These are phyloP conservation scores for Neofusicoccum sp. DNA, from an alignment of 2,329 filamentous ascomycete genomes.

Conservation along the genomic window DNA sequence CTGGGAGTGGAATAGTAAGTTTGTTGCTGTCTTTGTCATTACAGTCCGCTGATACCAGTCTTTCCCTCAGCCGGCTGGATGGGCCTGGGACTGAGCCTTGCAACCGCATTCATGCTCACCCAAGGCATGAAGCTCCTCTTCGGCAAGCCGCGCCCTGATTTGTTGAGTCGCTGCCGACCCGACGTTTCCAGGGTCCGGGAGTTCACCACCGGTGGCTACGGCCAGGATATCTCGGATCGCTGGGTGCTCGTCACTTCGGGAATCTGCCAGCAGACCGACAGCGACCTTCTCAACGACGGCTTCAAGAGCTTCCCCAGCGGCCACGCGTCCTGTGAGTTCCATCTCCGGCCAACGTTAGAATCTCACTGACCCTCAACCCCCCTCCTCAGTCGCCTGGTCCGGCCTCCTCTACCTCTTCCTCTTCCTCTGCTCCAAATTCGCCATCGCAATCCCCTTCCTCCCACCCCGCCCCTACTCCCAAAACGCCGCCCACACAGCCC, in stretches of 20 bases:
- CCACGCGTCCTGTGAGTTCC: conserved; percentile 62
- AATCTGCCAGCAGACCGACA: conserved; percentile 71
- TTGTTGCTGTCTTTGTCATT: conserved; percentile 28
- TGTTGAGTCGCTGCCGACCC: conserved; percentile 71
- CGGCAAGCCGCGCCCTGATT: conserved; percentile 63
- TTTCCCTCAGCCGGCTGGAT: conserved; percentile 63
- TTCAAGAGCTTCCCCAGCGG: conserved; percentile 83
- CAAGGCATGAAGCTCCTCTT: conserved; percentile 77
- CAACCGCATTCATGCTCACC: conserved; percentile 74
- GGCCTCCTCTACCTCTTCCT: conserved; percentile 83
- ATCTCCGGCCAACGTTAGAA: not conserved
- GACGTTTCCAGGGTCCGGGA: conserved; percentile 59
- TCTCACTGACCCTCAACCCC: not conserved
- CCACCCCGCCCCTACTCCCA: conserved; percentile 48
- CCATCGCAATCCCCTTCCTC: conserved; percentile 70
- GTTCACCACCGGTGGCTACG: conserved; percentile 64
- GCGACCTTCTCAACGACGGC: conserved; percentile 66
- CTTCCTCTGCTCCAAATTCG: conserved; percentile 81
- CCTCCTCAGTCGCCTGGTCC: conserved; percentile 61
- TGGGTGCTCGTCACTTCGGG: conserved; percentile 70
- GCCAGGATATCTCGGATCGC: conserved; percentile 49
- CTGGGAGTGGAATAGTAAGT: conserved; percentile 72
- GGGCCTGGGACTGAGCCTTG: conserved; percentile 71
- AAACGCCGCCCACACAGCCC: conserved; percentile 50
- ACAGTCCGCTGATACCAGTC: not conserved